Evolutionary conservation across 192 early-diverging fungal species (phyloP), one percentile per base, ranked within the genome.

Genomic region (Backusella liffmaniae): DNA sequence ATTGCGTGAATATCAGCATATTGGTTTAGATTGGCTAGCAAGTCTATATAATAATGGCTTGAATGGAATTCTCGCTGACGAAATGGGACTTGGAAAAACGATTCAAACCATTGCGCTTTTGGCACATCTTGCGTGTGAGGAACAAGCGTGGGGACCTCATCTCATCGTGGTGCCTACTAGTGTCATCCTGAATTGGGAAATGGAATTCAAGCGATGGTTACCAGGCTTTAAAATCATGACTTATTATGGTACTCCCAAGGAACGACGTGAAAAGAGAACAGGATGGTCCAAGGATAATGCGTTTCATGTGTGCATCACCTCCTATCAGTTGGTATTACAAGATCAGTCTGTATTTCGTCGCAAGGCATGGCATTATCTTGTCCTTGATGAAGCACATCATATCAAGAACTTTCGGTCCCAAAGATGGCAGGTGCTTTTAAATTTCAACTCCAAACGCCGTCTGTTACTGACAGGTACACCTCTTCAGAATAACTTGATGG

Each of bases 1-100:
- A 26, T 87, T 98, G 77, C 89, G 95, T 65, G 92, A 93, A 79
- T 97, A 98, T 83, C 97, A 98, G 79, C 86, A 93, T 59, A 91
- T 94, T 23, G 97, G 97, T 3, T 82, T 96, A 79, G 94, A 94
- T 73, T 98, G 97, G 97, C 84, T 98, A 32, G 93, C 92, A 16
- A 90, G 88, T 69, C 83, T 98, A 39, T 96, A 96, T 80, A 89
- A 89, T 56, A 94, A 96, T 69, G 90, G 92, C 3, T 80, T 96
- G 62, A 96, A 95, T 77, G 90, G 90, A 36, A 91, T 91, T 66
- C 77, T 91, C 35, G 90, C 90, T 0, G 90, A 91, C 66, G 90
- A 91, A 69, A 91, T 91, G 90, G 90, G 90, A 34, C 82, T 91
- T 15, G 83, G 86, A 75, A 86, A 94, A 79, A 91, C 90, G 0